Base-by-base conservation (phyloP, 768 basidiomycete species). In the Panaeolus cyanescens region DNA sequence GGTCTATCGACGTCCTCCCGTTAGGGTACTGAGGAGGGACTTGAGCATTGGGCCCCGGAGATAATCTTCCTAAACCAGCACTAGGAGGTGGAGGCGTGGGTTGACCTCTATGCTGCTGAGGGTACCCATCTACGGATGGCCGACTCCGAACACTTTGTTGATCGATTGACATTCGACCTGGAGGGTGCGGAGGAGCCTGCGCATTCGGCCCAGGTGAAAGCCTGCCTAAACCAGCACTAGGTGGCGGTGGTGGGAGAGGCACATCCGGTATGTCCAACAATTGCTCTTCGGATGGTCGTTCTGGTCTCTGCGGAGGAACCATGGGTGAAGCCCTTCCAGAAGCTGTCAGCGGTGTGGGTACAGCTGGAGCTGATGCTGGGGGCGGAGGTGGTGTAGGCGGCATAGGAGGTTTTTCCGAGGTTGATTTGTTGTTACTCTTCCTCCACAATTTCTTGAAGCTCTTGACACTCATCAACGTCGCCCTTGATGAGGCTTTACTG, bases 391-490 rank as follows among this genome's bases (percentile, higher is more conserved):
- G 59, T n/a, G 67, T 64, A 15, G 74, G 85, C 79, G 36, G 83
- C 78, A 42, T 81, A 70, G 73, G 83, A 80, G 55, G 79, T 79
- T 67, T 83, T 82, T 67, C 61, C 61, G 80, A 70, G 25, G 74
- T 69, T 30, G 80, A 76, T 65, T 77, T 83, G 64, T 82, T 84
- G 58, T 81, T 85, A 66, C 88, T 90, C 81, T 83, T 91, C 67
- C 90, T 84, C 92, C 92, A 94, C 20, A 94, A 70, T 62, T 85
- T 89, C 73, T 85, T 89, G 68, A 93, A 83, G 61, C 82, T 83
- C 72, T 86, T 92, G 56, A 92, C 88, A 30, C 85, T 86, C 77
- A 91, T 89, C 40, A 93, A 74, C 0, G 88, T 85, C 32, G 84
- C 70, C 25, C 80, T 50, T 50, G 45, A 50, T 4, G 45, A 50